Evolutionary conservation across 2,329 filamentous ascomycete genomes (phyloP).

Genomic region (Dothideomycetes sp.): DNA sequence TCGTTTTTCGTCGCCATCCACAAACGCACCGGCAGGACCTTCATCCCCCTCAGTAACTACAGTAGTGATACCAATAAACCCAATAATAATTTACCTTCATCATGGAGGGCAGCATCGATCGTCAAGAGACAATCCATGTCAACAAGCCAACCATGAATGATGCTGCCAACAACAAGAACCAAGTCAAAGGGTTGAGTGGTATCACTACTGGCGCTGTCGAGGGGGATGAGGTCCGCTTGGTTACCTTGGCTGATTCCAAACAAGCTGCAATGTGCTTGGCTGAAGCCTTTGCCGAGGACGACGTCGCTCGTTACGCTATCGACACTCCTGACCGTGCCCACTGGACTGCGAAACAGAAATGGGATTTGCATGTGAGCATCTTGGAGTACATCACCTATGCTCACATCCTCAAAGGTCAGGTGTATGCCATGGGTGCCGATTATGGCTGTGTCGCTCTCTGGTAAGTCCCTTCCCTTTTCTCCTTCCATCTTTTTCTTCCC

Average conservation of each 20-base stretch:
- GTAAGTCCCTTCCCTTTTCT: conserved; percentile 40
- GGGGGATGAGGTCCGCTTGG: conserved; percentile 47
- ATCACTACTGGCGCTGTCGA: conserved; percentile 8
- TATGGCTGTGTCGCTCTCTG: conserved; percentile 73
- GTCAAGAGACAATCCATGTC: conserved; percentile 20
- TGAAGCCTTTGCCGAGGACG: conserved; percentile 67
- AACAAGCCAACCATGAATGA: conserved; percentile 32
- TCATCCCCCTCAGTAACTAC: conserved; percentile 36
- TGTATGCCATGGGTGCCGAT: conserved; percentile 64
- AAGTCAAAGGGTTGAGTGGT: conserved; percentile 3
- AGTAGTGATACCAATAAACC: conserved; percentile 29
- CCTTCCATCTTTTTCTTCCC: too few species aligned
- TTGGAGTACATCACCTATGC: conserved; percentile 70
- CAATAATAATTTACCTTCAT: conserved; percentile 31
- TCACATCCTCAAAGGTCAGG: conserved; percentile 64
- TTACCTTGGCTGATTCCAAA: conserved; percentile 59
- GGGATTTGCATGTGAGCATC: conserved; percentile 67
- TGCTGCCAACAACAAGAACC: conserved; percentile 5
- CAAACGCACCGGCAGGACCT: conserved; percentile 40
- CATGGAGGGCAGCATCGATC: conserved; percentile 36
- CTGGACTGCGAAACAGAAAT: conserved; percentile 58
- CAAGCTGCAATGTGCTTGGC: conserved; percentile 63
- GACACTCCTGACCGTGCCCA: conserved; percentile 58
- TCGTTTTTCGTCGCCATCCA: conserved; percentile 30
- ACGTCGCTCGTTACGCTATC: conserved; percentile 65